phyloP scores from a whole-genome alignment of 208 protist genomes.

The Leishmania lainsoni region DNA sequence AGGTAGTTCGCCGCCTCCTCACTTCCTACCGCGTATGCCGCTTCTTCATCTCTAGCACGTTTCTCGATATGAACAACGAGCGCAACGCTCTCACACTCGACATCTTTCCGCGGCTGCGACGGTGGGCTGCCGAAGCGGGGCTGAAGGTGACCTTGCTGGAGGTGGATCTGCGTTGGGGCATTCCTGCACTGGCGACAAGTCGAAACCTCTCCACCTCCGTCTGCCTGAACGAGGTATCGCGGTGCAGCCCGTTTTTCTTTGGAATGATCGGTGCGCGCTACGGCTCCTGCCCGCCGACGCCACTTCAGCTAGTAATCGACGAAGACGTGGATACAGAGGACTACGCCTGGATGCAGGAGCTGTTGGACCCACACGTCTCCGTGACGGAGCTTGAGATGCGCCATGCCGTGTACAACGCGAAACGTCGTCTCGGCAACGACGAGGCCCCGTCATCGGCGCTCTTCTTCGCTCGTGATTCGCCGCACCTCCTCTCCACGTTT shows the following conservation, averaged over 20 bases:
- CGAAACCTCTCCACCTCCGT: conserved; percentile 83
- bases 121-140: conserved; percentile 61
- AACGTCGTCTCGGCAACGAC: conserved; percentile 31
- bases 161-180: conserved; percentile 96
- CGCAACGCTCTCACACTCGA: conserved; percentile 91
- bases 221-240: conserved; percentile 95
- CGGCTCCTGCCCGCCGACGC: conserved; percentile 64
- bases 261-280: conserved; percentile 93
- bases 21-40: conserved; percentile 67
- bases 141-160: conserved; percentile 84
- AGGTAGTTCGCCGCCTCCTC: conserved; percentile 22
- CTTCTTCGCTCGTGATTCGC: conserved; percentile 80
- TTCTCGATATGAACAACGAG: conserved; percentile 97
- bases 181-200: conserved; percentile 81
- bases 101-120: conserved; percentile 93
- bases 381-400: conserved; percentile 96
- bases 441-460: conserved; percentile 39
- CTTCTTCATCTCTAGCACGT: conserved; percentile 96
- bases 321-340: conserved; percentile 70
- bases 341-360: conserved; percentile 64
- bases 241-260: conserved; percentile 94
- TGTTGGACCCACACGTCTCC: conserved; percentile 63
- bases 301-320: conserved; percentile 73
- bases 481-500: conserved; percentile 51
- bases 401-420: conserved; percentile 78